Base-by-base conservation (phyloP, 228 moss, liverwort and hornwort genomes). In the Sphagnum magellanicum region DNA sequence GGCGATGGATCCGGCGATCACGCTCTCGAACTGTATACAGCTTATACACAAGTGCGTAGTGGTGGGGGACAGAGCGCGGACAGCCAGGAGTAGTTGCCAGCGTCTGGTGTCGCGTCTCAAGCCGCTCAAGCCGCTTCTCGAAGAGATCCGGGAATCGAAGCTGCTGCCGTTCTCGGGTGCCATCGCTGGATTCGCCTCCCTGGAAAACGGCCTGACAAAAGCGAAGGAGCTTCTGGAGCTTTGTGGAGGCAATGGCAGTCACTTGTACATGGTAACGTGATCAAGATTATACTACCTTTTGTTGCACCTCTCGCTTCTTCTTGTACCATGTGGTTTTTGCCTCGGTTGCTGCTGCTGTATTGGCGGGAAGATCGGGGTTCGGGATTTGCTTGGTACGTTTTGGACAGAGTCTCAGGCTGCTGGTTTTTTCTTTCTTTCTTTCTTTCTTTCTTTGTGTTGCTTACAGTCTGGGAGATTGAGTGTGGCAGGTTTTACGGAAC, bases 131-230 rank as follows among this genome's bases (percentile, higher is more conserved):
- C 81, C 89, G 17, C 63, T 89, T 67, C 74, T 89, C 50, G 79
- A 89, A 58, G 89, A 89, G 83, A 83, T 86, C 8, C 86, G 81
- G 53, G 89, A 81, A 52, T 75, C 71, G 47, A 79, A 79, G 69
- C 32, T 32, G 32, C 49, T 73, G 70, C 65, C 63, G 7, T 53
- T 75, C 47, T 70, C 78, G 50, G 81, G 72, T 52, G 76, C 67
- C 4, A 49, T 68, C 15, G 61, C 65, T 52, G 74, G 76, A 74
- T 75, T 89, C 10, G 77, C 79, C 53, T 51, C 73, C 5, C 75
- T 81, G 71, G 83, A 83, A 74, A 63, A 50, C 50, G 86, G 83
- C 9, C 68, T 86, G 64, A 57, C 60, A 50, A 83, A 78, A 70
- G 86, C 89, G 15, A 68, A 68, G 66, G 72, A 68, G 67, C 77